Evolutionary conservation across 1,284 basidiomycete genomes (phyloP).

Genomic region (Phellopilus nigrolimitatus): DNA sequence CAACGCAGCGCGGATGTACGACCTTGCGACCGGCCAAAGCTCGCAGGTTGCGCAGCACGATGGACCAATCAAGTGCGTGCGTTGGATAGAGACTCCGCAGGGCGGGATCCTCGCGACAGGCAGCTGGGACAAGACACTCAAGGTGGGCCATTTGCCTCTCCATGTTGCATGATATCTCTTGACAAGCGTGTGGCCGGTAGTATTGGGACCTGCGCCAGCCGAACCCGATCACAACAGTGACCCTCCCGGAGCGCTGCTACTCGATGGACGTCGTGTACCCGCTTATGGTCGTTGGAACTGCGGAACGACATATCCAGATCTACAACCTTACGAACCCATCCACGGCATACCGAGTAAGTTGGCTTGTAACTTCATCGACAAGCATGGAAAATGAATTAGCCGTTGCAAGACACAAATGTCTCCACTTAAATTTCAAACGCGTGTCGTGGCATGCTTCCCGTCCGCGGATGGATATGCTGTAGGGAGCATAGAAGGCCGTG

Average conservation of each 20-base stretch:
- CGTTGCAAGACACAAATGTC: conserved; percentile 61
- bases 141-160: conserved; percentile 41
- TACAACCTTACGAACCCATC: conserved; percentile 83
- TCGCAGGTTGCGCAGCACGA: conserved; percentile 81
- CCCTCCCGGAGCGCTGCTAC: conserved; percentile 88
- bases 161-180: not conserved
- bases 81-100: conserved; percentile 69
- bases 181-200: conserved; percentile 35
- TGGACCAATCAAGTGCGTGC: conserved; percentile 72
- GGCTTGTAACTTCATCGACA: not conserved
- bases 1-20: conserved; percentile 79
- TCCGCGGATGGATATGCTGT: conserved; percentile 81
- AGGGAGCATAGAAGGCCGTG: conserved; percentile 92
- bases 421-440: conserved; percentile 92
- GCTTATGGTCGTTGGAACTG: conserved; percentile 92
- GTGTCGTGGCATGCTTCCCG: conserved; percentile 85
- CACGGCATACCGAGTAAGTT: conserved; percentile 64
- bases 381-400: not conserved
- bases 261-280: conserved; percentile 81
- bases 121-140: conserved; percentile 90
- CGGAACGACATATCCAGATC: conserved; percentile 86
- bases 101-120: conserved; percentile 77
- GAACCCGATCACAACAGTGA: conserved; percentile 70
- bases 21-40: conserved; percentile 68
- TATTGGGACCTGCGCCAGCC: conserved; percentile 87